phyloP scores from a whole-genome alignment of 2,329 filamentous ascomycete species.

The Talaromyces sp. region DNA sequence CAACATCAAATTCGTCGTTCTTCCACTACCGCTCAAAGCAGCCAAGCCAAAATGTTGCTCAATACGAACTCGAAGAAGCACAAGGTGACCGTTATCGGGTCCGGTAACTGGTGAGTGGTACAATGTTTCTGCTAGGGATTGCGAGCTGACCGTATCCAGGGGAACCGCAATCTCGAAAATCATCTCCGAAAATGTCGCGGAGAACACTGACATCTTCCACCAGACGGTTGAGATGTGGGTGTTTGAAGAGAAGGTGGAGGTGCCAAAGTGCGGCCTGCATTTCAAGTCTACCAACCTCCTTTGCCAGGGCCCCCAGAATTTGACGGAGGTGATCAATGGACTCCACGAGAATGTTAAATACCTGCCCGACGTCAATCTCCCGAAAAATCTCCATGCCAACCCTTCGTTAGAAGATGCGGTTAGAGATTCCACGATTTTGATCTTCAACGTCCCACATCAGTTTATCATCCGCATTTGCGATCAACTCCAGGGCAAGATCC shows the following conservation, averaged over 20 bases:
- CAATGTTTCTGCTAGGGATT: too few relatives aligned
- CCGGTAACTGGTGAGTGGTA: constrained; percentile 79
- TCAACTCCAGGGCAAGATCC: constrained; percentile 79
- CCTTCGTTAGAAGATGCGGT: constrained; percentile 65
- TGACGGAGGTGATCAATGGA: constrained; percentile 86
- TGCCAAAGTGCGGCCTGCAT: constrained; percentile 69
- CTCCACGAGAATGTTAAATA: constrained; percentile 98
- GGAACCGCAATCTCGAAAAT: constrained; percentile 98
- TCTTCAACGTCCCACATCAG: constrained; percentile 92
- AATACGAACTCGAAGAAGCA: constrained; percentile 37
- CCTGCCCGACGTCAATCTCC: constrained; percentile 81
- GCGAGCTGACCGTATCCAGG: constrained; percentile 65
- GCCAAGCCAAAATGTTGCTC: constrained; percentile 33
- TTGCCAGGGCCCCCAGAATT: constrained; percentile 72
- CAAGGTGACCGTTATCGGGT: constrained; percentile 75
- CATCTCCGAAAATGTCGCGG: constrained; percentile 83
- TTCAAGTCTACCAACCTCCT: constrained; percentile 77
- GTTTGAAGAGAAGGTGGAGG: constrained; percentile 82
- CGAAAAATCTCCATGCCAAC: constrained; percentile 61
- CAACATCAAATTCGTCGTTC: constrained; percentile 29
- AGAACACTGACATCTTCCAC: constrained; percentile 78
- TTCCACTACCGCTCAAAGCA: constrained; percentile 1
- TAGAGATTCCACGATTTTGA: constrained; percentile 77
- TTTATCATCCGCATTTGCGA: constrained; percentile 88
- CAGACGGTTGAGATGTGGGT: constrained; percentile 98